Evolutionary conservation across 1,284 basidiomycete genomes (phyloP), one percentile per base, ranked within the genome.

Genomic region (Leccinum insolens): DNA sequence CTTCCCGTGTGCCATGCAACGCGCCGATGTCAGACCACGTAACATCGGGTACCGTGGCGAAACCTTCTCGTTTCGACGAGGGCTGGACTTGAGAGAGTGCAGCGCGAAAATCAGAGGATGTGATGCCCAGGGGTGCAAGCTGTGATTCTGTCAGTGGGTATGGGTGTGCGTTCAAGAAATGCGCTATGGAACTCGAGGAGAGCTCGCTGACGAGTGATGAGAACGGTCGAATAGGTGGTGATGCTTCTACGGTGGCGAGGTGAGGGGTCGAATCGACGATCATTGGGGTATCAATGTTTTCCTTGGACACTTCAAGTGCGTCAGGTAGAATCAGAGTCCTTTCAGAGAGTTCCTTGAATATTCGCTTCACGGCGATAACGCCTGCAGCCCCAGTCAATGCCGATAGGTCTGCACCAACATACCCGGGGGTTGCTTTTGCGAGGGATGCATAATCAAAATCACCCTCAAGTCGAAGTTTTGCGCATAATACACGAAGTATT

Each of bases 11-110:
- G 2, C 82, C 85, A 71, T 93, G 89, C 20, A 99, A 83, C 1
- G 97, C 97, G n/a, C 98, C 98, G 52, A 99, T 87, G 75, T 99
- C 96, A 1, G 91, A 85, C 96, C 97, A 99, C 0, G 94, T 93
- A 0, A 99, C 95, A 74, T 97, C 95, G 0, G 98, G 97, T 0
- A 98, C 93, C 0, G 96, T 99, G 3, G 97, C 92, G 73, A 99
- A 99, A 3, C 98, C 98, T 83, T 99, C 97, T 64, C 97, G 92
- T 78, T 97, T 97, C 7, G 96, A 95, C 0, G 95, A 98, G 0
- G 97, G 97, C 77, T 99, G 97, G 0, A 98, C 90, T 57, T 95
- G 87, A 67, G 89, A 87, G 17, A 99, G 86, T 0, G 97, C 96
- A 2, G 83, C 80, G 4, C 80, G 81, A 77, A 99, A 99, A 79